Percentiles rank a stretch among this genome's conserved stretches.
Conservation (phyloP, 176 grass and related monocot species). For the Carex myosuroides region DNA sequence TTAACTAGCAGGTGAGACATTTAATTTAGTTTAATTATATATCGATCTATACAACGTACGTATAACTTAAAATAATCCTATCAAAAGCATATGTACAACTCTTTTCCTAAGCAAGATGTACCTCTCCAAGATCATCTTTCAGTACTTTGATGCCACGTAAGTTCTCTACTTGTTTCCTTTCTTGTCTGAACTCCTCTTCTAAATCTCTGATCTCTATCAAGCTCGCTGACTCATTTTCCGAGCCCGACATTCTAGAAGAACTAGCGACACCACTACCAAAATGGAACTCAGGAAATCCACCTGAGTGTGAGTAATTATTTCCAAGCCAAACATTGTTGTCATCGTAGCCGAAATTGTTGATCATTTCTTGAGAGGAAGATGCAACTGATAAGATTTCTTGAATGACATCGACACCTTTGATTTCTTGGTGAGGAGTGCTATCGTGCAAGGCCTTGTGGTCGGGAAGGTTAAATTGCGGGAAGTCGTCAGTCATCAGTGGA, state of each 20-base stretch:
- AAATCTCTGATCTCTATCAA: conserved; percentile 61
- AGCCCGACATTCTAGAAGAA: conserved; percentile 15
- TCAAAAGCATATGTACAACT: background rate
- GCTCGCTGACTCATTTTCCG: conserved; percentile 27
- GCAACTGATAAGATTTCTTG: conserved; percentile 78
- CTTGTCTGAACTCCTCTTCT: conserved; percentile 53
- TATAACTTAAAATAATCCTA: background rate
- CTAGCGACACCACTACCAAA: conserved; percentile 16
- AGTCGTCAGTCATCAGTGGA: conserved; percentile 68
- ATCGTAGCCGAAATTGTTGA: conserved; percentile 43
- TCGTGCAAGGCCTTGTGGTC: conserved; percentile 34
- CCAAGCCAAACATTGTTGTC: conserved; percentile 55
- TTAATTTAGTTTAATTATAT: background rate
- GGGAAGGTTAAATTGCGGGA: conserved; percentile 36
- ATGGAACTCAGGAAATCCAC: conserved; percentile 26
- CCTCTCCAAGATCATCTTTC: conserved; percentile 73
- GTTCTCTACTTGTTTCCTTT: conserved; percentile 58
- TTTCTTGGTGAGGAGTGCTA: conserved; percentile 31
- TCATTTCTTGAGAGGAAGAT: conserved; percentile 60
- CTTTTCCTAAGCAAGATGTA: conserved; percentile 26
- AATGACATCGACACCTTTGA: conserved; percentile 54
- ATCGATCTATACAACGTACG: background rate
- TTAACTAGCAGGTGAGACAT: background rate
- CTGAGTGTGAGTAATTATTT: conserved; percentile 21
- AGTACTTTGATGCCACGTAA: conserved; percentile 56